A percentile compares a stretch with the other conserved stretches of the same genome.
phyloP scores from a whole-genome alignment of 352 stramenopile genomes.

The Globisporangium middletonii region DNA sequence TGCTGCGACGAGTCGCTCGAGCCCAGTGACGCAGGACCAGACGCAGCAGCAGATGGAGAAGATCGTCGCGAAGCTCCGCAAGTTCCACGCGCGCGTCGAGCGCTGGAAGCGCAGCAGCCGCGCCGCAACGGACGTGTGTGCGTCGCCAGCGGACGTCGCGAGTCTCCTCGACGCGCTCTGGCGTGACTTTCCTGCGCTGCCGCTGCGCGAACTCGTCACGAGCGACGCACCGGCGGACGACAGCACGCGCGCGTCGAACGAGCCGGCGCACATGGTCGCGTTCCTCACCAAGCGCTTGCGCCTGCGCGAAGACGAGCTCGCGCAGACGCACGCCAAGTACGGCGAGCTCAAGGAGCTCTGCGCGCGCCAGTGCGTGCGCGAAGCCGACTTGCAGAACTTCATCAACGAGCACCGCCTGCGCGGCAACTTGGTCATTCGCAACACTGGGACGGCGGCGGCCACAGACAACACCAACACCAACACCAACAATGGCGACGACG shows the following conservation, averaged over 20 bases:
- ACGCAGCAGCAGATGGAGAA: slow-evolving; percentile 26
- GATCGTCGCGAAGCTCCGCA: slow-evolving; percentile 29
- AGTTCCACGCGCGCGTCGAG: slow-evolving; percentile 43
- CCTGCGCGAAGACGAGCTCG: slow-evolving; percentile 53
- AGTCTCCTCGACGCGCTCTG: slow-evolving; percentile 41
- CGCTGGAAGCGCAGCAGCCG: slow-evolving; percentile 48
- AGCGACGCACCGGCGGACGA: neutral
- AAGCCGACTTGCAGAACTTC: slow-evolving; percentile 74
- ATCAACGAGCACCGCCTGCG: slow-evolving; percentile 76
- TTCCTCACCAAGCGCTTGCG: slow-evolving; percentile 60
- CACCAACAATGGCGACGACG: slow-evolving; percentile 1
- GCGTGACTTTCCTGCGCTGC: slow-evolving; percentile 51
- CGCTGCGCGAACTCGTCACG: slow-evolving; percentile 3
- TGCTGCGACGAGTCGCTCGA: slow-evolving; percentile 12
- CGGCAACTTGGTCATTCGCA: slow-evolving; percentile 55
- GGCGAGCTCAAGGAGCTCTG: slow-evolving; percentile 73
- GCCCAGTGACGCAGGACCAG: neutral
- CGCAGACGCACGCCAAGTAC: slow-evolving; percentile 55
- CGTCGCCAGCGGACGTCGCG: slow-evolving; percentile 20
- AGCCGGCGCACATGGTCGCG: slow-evolving; percentile 22
- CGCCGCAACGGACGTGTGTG: slow-evolving; percentile 30
- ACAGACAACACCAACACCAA: neutral
- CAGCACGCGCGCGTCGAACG: slow-evolving; percentile 7
- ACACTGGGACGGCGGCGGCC: slow-evolving; percentile 9
- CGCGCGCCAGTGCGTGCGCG: slow-evolving; percentile 65